These are phyloP conservation scores for Strigomonas culicis DNA, from an alignment of 208 protist species.

Conservation along the genomic window DNA sequence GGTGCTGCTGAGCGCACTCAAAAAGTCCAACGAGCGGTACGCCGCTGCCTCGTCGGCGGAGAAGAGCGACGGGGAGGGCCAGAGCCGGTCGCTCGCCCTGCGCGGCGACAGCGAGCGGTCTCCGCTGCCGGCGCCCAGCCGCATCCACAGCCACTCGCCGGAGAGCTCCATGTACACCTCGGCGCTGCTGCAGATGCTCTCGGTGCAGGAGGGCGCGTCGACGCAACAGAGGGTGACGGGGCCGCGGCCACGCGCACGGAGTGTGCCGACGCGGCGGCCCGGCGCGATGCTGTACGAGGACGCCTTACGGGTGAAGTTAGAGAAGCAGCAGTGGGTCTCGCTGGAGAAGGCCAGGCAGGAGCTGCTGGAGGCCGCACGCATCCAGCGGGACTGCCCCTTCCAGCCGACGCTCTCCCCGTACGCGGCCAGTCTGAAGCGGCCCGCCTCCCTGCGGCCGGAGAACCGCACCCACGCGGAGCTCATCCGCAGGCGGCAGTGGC, in stretches of 20 bases:
- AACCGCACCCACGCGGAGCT: conserved; percentile 64
- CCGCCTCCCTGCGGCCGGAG: conserved; percentile 57
- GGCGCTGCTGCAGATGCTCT: conserved; percentile 55
- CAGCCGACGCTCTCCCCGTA: conserved; percentile 59
- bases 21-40: background rate
- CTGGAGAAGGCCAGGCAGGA: conserved; percentile 66
- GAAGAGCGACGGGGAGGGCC: too few species aligned
- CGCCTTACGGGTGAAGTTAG: conserved; percentile 64
- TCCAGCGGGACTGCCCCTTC: conserved; percentile 72
- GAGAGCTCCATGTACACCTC: conserved; percentile 35
- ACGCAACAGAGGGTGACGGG: conserved; percentile 4
- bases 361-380: conserved; percentile 54
- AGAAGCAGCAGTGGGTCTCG: conserved; percentile 79
- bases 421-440: conserved; percentile 52
- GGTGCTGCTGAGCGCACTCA: conserved; percentile 11
- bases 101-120: background rate
- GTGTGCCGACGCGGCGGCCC: conserved; percentile 10
- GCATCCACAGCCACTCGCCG: background rate
- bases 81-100: too few species aligned
- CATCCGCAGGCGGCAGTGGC: conserved; percentile 58
- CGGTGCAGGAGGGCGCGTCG: conserved; percentile 36
- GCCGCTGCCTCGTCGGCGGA: background rate
- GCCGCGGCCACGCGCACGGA: background rate
- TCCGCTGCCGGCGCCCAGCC: background rate
- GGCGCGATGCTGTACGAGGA: conserved; percentile 51